Percentiles rank a stretch among this genome's conserved stretches.
Evolutionary conservation across 768 basidiomycete species (phyloP).

Genomic region (Serendipita sp.): DNA sequence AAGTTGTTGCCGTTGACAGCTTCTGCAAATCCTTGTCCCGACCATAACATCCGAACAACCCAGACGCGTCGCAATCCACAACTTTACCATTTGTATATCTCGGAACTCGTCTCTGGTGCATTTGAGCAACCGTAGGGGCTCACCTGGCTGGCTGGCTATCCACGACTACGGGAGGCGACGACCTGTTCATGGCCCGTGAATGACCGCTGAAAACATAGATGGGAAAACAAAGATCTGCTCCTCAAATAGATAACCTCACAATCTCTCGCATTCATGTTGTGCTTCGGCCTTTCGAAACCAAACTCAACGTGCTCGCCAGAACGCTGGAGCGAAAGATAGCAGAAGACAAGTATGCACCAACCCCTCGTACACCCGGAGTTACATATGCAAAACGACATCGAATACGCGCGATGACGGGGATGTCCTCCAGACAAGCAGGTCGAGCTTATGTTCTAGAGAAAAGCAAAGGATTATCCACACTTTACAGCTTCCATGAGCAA

Average conservation of each 20-base stretch:
- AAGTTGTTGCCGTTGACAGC: too few species aligned
- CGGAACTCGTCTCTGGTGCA: too few species aligned
- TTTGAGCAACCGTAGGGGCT: too few species aligned
- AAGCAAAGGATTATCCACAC: background rate
- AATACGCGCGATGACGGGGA: background rate
- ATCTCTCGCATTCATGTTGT: background rate
- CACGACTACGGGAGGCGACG: too few species aligned
- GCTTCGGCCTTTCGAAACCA: background rate
- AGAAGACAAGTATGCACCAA: background rate
- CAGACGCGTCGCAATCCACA: too few species aligned
- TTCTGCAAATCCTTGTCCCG: too few species aligned
- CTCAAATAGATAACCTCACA: background rate
- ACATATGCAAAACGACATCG: constrained; percentile 5
- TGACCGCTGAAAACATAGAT: background rate
- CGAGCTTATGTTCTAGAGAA: background rate
- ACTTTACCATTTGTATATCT: too few species aligned
- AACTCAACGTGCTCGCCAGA: background rate
- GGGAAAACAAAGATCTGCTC: background rate
- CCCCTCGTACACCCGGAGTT: background rate
- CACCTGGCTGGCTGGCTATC: too few species aligned
- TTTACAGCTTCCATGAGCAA: background rate
- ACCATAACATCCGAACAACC: too few species aligned
- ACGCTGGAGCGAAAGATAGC: background rate
- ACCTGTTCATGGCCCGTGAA: too few species aligned
- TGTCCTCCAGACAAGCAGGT: background rate